phyloP scores from a whole-genome alignment of 495 filamentous ascomycete species.

The Penicillium parvum region DNA sequence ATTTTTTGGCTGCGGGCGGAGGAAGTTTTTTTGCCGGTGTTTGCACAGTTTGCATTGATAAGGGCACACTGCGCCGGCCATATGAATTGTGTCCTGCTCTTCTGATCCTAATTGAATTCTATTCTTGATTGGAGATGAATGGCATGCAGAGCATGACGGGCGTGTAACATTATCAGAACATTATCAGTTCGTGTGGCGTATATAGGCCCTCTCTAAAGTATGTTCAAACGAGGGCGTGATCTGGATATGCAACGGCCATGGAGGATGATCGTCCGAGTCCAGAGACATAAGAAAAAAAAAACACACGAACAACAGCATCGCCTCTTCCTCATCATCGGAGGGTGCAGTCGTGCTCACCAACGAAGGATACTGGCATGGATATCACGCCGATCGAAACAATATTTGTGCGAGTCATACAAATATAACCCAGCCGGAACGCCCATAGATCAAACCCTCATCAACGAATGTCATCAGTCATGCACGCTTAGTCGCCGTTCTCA shows the following conservation, averaged over 20 bases:
- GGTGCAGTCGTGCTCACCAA: too few relatives aligned
- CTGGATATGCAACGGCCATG: neutral
- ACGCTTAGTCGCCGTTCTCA: constrained; percentile 25
- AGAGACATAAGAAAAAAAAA: neutral
- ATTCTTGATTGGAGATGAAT: too few relatives aligned
- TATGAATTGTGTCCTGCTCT: too few relatives aligned
- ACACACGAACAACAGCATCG: too few relatives aligned
- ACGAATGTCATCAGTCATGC: constrained; percentile 8
- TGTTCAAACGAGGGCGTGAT: neutral
- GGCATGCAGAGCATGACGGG: too few relatives aligned
- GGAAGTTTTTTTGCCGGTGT: constrained; percentile 35
- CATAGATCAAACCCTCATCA: constrained; percentile 1
- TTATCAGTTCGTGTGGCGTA: neutral
- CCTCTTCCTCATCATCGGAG: too few relatives aligned
- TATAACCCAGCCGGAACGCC: constrained; percentile 13
- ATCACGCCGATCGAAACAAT: neutral
- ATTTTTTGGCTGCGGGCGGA: constrained; percentile 31
- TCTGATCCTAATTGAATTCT: too few relatives aligned
- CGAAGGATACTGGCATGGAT: too few relatives aligned
- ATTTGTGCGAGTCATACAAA: neutral
- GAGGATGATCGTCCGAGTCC: constrained; percentile 11
- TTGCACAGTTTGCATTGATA: constrained; percentile 37
- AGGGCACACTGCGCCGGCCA: constrained; percentile 8
- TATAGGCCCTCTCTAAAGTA: neutral
- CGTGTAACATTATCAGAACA: too few relatives aligned